Evolutionary conservation across 768 basidiomycete genomes (phyloP).

Genomic region (Xerocomus spinulosus): DNA sequence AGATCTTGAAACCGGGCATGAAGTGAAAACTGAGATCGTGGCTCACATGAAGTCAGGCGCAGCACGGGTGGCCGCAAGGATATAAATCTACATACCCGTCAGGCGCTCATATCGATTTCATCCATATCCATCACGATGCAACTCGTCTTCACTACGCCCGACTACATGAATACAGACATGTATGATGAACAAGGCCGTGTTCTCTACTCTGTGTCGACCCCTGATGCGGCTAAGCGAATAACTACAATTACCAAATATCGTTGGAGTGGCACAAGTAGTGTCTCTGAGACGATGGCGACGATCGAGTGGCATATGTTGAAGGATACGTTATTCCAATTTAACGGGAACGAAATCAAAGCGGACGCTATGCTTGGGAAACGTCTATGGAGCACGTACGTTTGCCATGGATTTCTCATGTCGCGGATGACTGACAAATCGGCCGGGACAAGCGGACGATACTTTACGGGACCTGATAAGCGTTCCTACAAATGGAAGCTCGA

Average conservation of each 20-base stretch:
- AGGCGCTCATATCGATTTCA: neutral
- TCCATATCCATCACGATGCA: constrained; percentile 9
- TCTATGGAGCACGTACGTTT: constrained; percentile 22
- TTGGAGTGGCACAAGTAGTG: constrained; percentile 17
- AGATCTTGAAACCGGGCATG: neutral
- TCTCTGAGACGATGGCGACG: constrained; percentile 28
- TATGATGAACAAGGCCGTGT: constrained; percentile 16
- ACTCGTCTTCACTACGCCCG: constrained; percentile 19
- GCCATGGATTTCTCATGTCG: neutral
- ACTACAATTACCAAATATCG: constrained; percentile 25
- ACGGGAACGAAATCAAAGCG: constrained; percentile 26
- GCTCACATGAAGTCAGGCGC: constrained; percentile 12
- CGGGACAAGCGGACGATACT: constrained; percentile 28
- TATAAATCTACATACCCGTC: neutral
- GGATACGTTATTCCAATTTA: constrained; percentile 28
- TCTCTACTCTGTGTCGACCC: constrained; percentile 21
- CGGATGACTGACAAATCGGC: neutral
- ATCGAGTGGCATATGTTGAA: constrained; percentile 33
- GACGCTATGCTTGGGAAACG: constrained; percentile 20
- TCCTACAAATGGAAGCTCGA: constrained; percentile 34
- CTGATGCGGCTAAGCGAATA: constrained; percentile 8
- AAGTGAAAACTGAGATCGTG: constrained; percentile 4
- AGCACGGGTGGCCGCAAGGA: neutral
- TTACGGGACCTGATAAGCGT: constrained; percentile 30
- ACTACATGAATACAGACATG: constrained; percentile 18